These are phyloP conservation scores for Amylocarpus encephaloides DNA, from an alignment of 2,329 filamentous ascomycete species.

Conservation along the genomic window DNA sequence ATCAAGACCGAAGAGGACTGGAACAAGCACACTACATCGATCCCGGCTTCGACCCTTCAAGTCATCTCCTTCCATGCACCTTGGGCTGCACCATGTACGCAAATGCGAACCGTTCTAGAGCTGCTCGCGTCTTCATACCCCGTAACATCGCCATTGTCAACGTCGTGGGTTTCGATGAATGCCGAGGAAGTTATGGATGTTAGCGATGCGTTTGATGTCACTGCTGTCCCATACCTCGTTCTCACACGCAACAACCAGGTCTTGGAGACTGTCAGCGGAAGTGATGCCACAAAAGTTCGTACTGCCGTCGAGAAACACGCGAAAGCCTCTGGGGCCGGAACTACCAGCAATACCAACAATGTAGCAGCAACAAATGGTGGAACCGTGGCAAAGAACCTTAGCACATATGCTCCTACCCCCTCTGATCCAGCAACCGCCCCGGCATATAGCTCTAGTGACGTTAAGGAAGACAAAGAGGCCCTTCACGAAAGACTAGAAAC, in stretches of 20 bases:
- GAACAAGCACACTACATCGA: constrained; percentile 57
- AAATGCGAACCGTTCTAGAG: constrained; percentile 83
- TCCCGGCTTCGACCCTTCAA: constrained; percentile 65
- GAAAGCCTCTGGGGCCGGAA: constrained; percentile 11
- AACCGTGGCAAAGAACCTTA: constrained; percentile 36
- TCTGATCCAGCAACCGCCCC: constrained; percentile 23
- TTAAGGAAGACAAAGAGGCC: constrained; percentile 69
- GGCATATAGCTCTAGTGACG: constrained; percentile 35
- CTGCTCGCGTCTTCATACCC: constrained; percentile 85
- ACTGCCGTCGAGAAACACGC: constrained; percentile 80
- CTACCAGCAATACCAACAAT: constrained; percentile 10
- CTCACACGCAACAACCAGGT: constrained; percentile 69
- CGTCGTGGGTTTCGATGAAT: constrained; percentile 85
- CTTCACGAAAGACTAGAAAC: constrained; percentile 73
- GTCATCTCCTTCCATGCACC: constrained; percentile 93
- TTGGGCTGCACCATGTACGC: constrained; percentile 92
- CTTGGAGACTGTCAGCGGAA: constrained; percentile 81
- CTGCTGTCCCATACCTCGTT: constrained; percentile 87
- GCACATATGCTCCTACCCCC: constrained; percentile 20
- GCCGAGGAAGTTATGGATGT: constrained; percentile 91
- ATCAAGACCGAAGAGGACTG: constrained; percentile 71
- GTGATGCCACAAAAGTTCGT: constrained; percentile 79
- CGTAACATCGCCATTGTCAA: constrained; percentile 55
- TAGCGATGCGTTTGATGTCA: constrained; percentile 88
- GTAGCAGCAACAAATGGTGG: constrained; percentile 23